phyloP scores from a whole-genome alignment of 495 filamentous ascomycete genomes.

The Penicillium subrubescens region DNA sequence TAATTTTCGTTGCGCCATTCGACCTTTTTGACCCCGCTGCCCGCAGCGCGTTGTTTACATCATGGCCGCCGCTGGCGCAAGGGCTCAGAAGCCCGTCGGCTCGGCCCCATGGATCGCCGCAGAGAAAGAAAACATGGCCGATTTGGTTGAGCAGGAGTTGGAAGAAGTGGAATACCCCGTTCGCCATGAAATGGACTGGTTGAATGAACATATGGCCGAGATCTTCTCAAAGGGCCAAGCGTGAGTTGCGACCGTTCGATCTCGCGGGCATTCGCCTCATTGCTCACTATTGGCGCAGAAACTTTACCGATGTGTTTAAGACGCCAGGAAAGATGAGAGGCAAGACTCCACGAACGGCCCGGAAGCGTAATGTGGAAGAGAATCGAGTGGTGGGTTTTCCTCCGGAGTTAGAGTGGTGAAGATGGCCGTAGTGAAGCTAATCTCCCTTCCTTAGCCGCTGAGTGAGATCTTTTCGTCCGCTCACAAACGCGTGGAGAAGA shows the following conservation, averaged over 20 bases:
- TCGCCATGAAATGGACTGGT: slow-evolving; percentile 89
- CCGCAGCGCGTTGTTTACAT: slow-evolving; percentile 43
- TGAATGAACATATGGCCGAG: slow-evolving; percentile 96
- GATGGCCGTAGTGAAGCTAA: slow-evolving; percentile 19
- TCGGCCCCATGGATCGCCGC: slow-evolving; percentile 68
- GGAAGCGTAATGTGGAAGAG: slow-evolving; percentile 68
- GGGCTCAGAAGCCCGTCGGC: slow-evolving; percentile 59
- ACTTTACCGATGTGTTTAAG: slow-evolving; percentile 91
- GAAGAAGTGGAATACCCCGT: slow-evolving; percentile 89
- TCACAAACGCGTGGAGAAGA: slow-evolving; percentile 43
- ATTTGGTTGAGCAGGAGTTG: slow-evolving; percentile 69
- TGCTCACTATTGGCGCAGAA: slow-evolving; percentile 56
- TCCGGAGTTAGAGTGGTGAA: slow-evolving; percentile 24
- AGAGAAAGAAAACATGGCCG: slow-evolving; percentile 65
- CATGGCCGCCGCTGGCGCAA: slow-evolving; percentile 52
- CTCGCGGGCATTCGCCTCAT: not conserved
- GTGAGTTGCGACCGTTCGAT: slow-evolving; percentile 51
- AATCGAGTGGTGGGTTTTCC: slow-evolving; percentile 59
- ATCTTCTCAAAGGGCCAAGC: slow-evolving; percentile 85
- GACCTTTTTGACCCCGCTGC: not conserved
- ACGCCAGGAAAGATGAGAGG: slow-evolving; percentile 92
- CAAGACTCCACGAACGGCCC: slow-evolving; percentile 83
- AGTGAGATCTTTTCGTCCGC: slow-evolving; percentile 77
- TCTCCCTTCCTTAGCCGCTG: slow-evolving; percentile 61
- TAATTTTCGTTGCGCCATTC: not conserved